Base-by-base conservation (phyloP, 1,284 basidiomycete genomes). In the Taiwanofungus camphoratus region DNA sequence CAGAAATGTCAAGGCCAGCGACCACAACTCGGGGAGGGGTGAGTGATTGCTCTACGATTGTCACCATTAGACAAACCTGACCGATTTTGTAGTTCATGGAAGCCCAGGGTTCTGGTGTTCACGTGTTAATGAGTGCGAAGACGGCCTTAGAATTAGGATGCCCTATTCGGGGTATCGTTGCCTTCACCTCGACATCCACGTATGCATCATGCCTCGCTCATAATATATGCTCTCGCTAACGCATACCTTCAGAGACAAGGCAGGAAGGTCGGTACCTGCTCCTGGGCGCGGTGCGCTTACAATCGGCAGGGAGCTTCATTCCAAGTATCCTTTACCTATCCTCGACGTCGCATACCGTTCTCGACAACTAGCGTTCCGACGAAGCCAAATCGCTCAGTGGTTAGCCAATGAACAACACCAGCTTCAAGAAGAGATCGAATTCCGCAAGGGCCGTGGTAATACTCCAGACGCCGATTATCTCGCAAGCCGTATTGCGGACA, bases 1-100 rank as follows among this genome's bases (percentile, higher is more conserved):
- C 87, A 34, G 95, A 99, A 67, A 95, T 98, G 88, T 99, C 95
- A 42, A 87, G 95, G 49, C 96, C 96, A 20, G 89, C 94, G 30
- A 98, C 95, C 4, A 91, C 87, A 19, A 98, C 93, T 54, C 90
- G 96, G 61, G 77, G 92, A 59, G 93, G 94, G 52, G 84, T 87
- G 59, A 55, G 80, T 67, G 15, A 39, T 20, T 31, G 46, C 5
- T 26, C 26, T 13, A 31, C 42, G 29, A 38, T 39, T 23, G 11
- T 12, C 31, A 15, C 12, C 21, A 34, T 46, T 26, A 44, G 16
- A 32, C 39, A 51, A 40, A 51, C 56, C 44, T 9, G 45, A 21
- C 8, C 36, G 35, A 20, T 42, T 21, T 45, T 45, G 1, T 41
- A 87, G 80, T 95, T 95, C 70, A 94, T 99, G 95, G 95, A 99